A percentile compares a stretch with the other conserved stretches of the same genome.
Conservation (phyloP, 2,329 filamentous ascomycete species). For the Onygena corvina region DNA sequence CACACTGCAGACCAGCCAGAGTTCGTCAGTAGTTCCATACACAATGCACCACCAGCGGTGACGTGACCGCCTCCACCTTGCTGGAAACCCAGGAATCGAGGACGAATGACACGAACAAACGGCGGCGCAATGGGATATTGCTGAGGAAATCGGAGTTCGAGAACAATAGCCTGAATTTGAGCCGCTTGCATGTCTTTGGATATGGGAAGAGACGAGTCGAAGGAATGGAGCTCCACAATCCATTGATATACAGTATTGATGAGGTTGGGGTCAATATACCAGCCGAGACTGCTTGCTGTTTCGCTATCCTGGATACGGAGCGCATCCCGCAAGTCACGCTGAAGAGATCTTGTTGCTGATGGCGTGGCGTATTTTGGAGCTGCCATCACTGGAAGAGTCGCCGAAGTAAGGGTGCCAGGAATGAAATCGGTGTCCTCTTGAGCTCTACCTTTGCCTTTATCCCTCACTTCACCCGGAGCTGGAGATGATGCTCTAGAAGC, state of each 20-base stretch:
- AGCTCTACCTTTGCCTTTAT: background rate
- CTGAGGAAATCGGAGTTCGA: conserved; percentile 70
- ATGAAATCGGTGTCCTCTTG: conserved; percentile 47
- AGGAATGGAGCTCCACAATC: conserved; percentile 82
- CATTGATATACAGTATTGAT: conserved; percentile 74
- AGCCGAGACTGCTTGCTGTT: conserved; percentile 58
- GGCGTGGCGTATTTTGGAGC: conserved; percentile 54
- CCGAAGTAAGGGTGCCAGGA: conserved; percentile 53
- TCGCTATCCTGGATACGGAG: conserved; percentile 51
- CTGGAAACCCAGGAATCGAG: conserved; percentile 61
- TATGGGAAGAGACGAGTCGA: conserved; percentile 56
- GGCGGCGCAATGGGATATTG: conserved; percentile 69
- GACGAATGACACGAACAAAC: conserved; percentile 71
- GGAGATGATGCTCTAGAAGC: background rate
- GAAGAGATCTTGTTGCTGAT: conserved; percentile 49
- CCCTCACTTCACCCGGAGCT: too few relatives aligned
- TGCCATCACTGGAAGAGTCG: conserved; percentile 51
- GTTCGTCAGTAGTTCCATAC: conserved; percentile 74
- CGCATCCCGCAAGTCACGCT: conserved; percentile 52
- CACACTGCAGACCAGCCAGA: conserved; percentile 65
- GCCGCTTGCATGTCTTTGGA: conserved; percentile 59
- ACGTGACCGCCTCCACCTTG: conserved; percentile 74
- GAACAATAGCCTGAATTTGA: conserved; percentile 54
- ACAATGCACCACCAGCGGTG: conserved; percentile 70
- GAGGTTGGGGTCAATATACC: conserved; percentile 60